These are phyloP conservation scores for Dactylella cylindrospora DNA, from an alignment of 2,329 filamentous ascomycete genomes.

Conservation along the genomic window DNA sequence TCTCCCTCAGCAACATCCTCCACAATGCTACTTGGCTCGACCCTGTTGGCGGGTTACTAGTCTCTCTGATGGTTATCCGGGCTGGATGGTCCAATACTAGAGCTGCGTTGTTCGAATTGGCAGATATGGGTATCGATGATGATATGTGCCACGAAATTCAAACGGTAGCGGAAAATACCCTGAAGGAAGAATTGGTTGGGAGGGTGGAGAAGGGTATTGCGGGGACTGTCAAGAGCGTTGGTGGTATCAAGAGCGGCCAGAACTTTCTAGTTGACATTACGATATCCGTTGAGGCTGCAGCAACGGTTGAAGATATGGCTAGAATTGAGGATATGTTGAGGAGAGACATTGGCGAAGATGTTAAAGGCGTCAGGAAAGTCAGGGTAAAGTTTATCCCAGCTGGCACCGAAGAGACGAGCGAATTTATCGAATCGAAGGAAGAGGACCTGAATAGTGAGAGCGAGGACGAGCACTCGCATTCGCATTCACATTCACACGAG, in stretches of 20 bases:
- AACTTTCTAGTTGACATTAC: conserved; percentile 94
- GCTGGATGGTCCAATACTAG: conserved; percentile 85
- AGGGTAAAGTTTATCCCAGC: conserved; percentile 79
- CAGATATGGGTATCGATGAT: conserved; percentile 83
- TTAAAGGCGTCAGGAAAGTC: conserved; percentile 80
- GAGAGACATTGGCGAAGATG: conserved; percentile 69
- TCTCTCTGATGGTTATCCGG: conserved; percentile 88
- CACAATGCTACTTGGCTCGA: conserved; percentile 88
- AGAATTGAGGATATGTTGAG: conserved; percentile 74
- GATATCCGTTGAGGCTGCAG: conserved; percentile 72
- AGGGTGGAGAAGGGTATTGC: conserved; percentile 58
- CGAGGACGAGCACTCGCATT: conserved; percentile 54
- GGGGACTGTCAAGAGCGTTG: conserved; percentile 70
- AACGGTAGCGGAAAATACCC: conserved; percentile 67
- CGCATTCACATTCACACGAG: conserved; percentile 42
- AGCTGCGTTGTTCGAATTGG: conserved; percentile 79
- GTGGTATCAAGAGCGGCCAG: conserved; percentile 91
- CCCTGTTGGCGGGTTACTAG: conserved; percentile 86
- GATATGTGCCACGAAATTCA: conserved; percentile 55
- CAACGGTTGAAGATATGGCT: conserved; percentile 71
- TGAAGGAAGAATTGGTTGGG: conserved; percentile 59
- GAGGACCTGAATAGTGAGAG: conserved; percentile 63
- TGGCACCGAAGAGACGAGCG: conserved; percentile 60
- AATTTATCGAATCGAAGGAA: conserved; percentile 69
- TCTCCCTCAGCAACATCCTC: conserved; percentile 84